Evolutionary conservation across 106 monocot species (phyloP).

Genomic region (Dioscorea dumetorum): DNA sequence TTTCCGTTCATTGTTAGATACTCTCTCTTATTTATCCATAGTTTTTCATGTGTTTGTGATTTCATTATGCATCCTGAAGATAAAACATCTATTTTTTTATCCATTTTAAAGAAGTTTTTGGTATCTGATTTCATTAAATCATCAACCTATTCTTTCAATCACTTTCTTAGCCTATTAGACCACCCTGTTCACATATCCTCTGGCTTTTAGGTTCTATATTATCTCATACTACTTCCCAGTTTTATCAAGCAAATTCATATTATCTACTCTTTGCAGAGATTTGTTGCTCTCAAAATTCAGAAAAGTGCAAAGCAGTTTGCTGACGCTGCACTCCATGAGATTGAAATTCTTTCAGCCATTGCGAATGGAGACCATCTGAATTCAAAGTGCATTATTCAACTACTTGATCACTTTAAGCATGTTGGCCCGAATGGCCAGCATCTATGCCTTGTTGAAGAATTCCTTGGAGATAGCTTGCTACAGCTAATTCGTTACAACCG

Average conservation of each 20-base stretch:
- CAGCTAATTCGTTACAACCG: conserved; percentile 68
- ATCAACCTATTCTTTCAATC: no score
- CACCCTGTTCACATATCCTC: no score
- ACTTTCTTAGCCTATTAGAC: no score
- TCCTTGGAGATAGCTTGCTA: conserved; percentile 86
- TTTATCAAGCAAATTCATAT: not conserved
- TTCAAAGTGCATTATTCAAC: conserved; percentile 53
- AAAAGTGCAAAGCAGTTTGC: conserved; percentile 80
- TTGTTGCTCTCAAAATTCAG: conserved; percentile 93
- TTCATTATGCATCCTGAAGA: no score
- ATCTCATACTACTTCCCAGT: not conserved
- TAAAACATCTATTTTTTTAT: no score
- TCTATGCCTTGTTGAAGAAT: conserved; percentile 70
- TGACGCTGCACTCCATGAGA: conserved; percentile 81
- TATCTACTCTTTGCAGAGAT: conserved; percentile 41
- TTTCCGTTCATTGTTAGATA: no score
- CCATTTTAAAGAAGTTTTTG: no score
- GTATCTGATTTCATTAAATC: no score
- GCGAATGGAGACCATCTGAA: conserved; percentile 66
- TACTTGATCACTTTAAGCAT: conserved; percentile 85
- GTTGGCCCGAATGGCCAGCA: conserved; percentile 93
- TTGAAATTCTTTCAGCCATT: conserved; percentile 68
- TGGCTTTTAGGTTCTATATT: no score
- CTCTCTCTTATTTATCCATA: no score
- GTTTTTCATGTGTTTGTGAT: no score